These are phyloP conservation scores for Macadamia integrifolia DNA, from an alignment of 164 flowering plant genomes.

Conservation along the genomic window DNA sequence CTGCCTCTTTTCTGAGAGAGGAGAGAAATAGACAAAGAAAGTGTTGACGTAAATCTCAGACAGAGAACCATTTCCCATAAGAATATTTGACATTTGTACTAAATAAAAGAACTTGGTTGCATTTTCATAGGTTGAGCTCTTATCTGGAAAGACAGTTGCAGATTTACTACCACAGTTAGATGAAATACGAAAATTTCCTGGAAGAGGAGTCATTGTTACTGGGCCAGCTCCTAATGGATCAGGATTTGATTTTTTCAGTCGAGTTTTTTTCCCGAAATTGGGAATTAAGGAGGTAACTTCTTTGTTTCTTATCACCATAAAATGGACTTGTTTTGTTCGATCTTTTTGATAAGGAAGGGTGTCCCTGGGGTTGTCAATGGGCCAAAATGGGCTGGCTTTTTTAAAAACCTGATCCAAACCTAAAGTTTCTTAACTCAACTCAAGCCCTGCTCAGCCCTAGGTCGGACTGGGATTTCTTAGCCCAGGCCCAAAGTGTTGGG, in stretches of 20 bases:
- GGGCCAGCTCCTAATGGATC: conserved; percentile 29
- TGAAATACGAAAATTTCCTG: conserved; percentile 26
- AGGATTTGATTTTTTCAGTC: conserved; percentile 33
- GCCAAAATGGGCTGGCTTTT: no score
- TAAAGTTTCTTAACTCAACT: no score
- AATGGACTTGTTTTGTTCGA: neutral
- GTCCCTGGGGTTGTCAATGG: no score
- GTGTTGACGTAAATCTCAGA: no score
- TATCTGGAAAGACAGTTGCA: conserved; percentile 24
- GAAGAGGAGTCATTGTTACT: conserved; percentile 28
- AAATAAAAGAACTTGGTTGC: neutral
- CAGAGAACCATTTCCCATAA: no score
- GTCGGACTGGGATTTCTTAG: no score
- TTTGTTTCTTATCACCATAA: neutral
- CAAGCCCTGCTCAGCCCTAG: no score
- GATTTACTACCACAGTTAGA: conserved; percentile 30
- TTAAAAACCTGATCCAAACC: no score
- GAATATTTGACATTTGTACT: no score
- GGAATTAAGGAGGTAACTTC: conserved; percentile 33
- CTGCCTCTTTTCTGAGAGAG: no score
- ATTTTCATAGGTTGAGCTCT: conserved; percentile 27
- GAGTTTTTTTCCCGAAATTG: conserved; percentile 35
- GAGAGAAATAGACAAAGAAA: no score
- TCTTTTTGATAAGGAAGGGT: neutral
- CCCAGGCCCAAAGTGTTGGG: no score